These are phyloP conservation scores for Candida namnaoensis DNA, from an alignment of 805 yeast genomes.

Conservation along the genomic window DNA sequence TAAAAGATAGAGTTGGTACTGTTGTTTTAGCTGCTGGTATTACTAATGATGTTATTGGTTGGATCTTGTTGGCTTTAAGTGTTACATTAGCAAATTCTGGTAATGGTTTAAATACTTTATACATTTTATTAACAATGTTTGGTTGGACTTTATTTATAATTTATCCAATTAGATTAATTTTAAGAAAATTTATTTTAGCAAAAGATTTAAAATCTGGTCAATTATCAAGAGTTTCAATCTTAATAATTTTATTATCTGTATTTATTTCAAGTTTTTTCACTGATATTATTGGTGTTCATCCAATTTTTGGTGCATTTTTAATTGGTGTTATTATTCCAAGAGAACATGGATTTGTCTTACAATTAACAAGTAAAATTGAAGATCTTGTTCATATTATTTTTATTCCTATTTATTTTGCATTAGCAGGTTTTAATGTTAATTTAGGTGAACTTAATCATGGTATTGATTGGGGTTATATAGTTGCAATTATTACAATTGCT, in stretches of 20 bases:
- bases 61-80: constrained; percentile 71
- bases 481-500: constrained; percentile 62
- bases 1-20: constrained; percentile 64
- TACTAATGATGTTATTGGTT: constrained; percentile 69
- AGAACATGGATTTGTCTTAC: constrained; percentile 64
- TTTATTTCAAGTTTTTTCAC: constrained; percentile 70
- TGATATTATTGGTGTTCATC: constrained; percentile 79
- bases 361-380: constrained; percentile 66
- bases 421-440: constrained; percentile 68
- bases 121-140: constrained; percentile 52
- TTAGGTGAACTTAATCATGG: constrained; percentile 57
- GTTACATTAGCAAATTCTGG: constrained; percentile 72
- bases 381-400: constrained; percentile 65
- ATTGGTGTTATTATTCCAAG: constrained; percentile 71
- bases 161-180: constrained; percentile 44
- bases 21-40: constrained; percentile 80
- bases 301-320: constrained; percentile 80
- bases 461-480: constrained; percentile 68
- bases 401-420: constrained; percentile 72
- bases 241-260: constrained; percentile 45
- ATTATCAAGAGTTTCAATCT: constrained; percentile 55
- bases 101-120: constrained; percentile 59
- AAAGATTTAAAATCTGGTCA: constrained; percentile 48
- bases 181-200: constrained; percentile 35
- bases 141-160: constrained; percentile 63